phyloP scores from a whole-genome alignment of 768 basidiomycete genomes.

The Pleurotus cornucopiae region DNA sequence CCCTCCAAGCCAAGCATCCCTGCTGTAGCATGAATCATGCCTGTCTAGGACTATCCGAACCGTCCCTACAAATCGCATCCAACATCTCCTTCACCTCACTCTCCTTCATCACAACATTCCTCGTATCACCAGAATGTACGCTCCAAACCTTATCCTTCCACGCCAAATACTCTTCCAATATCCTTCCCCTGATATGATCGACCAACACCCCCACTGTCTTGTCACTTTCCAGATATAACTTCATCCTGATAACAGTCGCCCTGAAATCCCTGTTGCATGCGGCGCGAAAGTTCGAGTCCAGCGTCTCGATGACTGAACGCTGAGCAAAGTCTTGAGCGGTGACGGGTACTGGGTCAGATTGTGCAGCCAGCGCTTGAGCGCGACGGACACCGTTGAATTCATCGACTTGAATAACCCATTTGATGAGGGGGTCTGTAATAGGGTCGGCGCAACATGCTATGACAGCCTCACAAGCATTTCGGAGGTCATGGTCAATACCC shows the following conservation, averaged over 20 bases:
- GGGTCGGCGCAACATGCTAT: conserved; percentile 59
- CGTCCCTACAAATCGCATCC: conserved; percentile 29
- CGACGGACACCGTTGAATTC: conserved; percentile 13
- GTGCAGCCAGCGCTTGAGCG: conserved; percentile 8
- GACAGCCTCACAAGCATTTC: conserved; percentile 79
- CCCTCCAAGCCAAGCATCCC: no score
- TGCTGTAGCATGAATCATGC: neutral
- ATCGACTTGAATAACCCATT: conserved; percentile 57
- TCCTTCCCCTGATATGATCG: conserved; percentile 68
- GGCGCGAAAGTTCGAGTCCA: conserved; percentile 52
- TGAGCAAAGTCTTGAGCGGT: conserved; percentile 45
- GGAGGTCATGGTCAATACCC: conserved; percentile 86
- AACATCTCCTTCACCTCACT: conserved; percentile 35
- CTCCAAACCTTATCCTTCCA: conserved; percentile 64
- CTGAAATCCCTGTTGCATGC: conserved; percentile 54
- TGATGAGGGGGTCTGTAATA: conserved; percentile 55
- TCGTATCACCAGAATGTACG: conserved; percentile 36
- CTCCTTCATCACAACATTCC: conserved; percentile 27
- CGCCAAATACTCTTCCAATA: conserved; percentile 69
- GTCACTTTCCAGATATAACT: conserved; percentile 78
- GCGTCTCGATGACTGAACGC: conserved; percentile 40
- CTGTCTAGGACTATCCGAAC: conserved; percentile 3
- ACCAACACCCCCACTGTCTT: conserved; percentile 76
- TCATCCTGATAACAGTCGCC: conserved; percentile 52
- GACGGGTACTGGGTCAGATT: conserved; percentile 18